Evolutionary conservation across 2,329 filamentous ascomycete species (phyloP), one percentile per base, ranked within the genome.

Genomic region (Thelonectria rubi): DNA sequence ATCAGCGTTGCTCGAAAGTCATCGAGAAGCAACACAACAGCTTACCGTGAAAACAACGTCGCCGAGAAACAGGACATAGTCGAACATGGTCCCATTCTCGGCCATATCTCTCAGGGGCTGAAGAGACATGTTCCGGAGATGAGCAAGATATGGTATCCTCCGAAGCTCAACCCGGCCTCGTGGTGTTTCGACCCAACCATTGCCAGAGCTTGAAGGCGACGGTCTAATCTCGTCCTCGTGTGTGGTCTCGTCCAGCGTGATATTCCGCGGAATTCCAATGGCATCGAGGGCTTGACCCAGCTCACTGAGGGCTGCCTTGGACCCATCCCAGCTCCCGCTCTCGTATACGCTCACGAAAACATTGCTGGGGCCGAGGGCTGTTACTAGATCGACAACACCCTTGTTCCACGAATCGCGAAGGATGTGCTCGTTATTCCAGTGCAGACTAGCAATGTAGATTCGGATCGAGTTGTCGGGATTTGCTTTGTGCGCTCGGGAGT

Each of bases 301-400:
- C 14, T 84, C 79, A 21, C 73, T 75, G 63, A 92, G 76, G 2
- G 84, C 84, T 15, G 77, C 82, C 73, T 91, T 91, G n/a, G 85
- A 90, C 61, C 87, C 80, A 73, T 92, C 90, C 77, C 82, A 86
- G 70, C 86, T 89, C 3, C 89, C 89, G 65, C 86, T 89, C 73
- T 91, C 89, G 60, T 85, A 83, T 20, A 91, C 82, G 61, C 84
- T 86, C 37, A 92, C 82, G 69, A 84, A 91, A 1, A 91, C 84
- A 72, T 91, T 90, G 6, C 85, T 78, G 0, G 83, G 75, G 0
- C 89, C 89, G 7, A 91, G 76, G 9, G 79, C 77, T 45, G 81
- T 75, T 5, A 84, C 81, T 26, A 91, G 76, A 1, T 82, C 77
- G 3, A 88, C 58, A 1, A 92, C 76, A 1, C 86, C 86, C 3